These are phyloP conservation scores for Carpinus fangiana DNA, from an alignment of 306 rosid species.

Conservation along the genomic window DNA sequence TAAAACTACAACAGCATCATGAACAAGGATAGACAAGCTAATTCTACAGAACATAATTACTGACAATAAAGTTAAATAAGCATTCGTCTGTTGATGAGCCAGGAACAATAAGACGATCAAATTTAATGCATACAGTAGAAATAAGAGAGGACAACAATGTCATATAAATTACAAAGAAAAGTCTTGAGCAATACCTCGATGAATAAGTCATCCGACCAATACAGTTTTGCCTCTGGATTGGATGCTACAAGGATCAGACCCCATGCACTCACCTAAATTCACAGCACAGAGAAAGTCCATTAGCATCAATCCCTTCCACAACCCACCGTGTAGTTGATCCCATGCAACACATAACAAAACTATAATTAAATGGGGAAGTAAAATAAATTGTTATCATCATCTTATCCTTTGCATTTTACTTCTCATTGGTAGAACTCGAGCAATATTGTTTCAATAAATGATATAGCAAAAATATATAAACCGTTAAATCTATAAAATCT, in stretches of 20 bases:
- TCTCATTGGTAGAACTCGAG: neutral
- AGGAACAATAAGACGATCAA: neutral
- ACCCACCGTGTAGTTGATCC: neutral
- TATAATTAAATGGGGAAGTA: neutral
- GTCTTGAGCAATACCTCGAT: conserved; percentile 50
- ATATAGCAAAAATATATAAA: neutral
- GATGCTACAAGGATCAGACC: conserved; percentile 60
- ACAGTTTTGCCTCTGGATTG: conserved; percentile 48
- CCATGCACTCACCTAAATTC: conserved; percentile 74
- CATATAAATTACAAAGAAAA: neutral
- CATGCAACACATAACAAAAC: neutral
- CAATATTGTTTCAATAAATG: neutral
- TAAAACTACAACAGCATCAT: neutral
- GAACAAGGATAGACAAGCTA: neutral
- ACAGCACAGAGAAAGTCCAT: neutral
- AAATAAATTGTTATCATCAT: neutral
- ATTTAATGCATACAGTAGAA: neutral
- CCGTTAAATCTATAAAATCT: too few species aligned
- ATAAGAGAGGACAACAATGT: neutral
- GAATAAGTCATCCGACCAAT: conserved; percentile 68
- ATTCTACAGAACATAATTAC: neutral
- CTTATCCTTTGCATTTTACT: neutral
- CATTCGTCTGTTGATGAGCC: neutral
- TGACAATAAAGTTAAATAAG: neutral
- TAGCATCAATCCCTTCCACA: neutral